These are phyloP conservation scores for Colletotrichum sp. DNA, from an alignment of 2,329 filamentous ascomycete genomes.

Conservation along the genomic window DNA sequence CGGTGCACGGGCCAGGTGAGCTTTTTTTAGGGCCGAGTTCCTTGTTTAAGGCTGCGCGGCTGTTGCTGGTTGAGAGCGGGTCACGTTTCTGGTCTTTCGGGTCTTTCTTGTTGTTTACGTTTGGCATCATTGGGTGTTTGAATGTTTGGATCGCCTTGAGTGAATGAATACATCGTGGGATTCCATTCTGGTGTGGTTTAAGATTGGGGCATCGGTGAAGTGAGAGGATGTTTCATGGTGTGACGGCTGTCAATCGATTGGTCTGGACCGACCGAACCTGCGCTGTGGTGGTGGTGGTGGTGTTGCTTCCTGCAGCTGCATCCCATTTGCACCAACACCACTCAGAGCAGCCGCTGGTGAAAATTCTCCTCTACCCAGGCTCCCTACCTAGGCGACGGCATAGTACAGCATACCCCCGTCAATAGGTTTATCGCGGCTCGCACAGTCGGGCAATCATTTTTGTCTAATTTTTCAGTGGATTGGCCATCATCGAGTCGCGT, in stretches of 20 bases:
- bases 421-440: not conserved
- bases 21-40: not conserved
- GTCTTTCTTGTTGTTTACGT: not conserved
- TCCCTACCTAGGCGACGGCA: not conserved
- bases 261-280: not conserved
- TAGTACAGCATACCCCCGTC: not conserved
- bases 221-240: not conserved
- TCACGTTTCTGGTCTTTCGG: not conserved
- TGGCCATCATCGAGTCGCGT: not conserved
- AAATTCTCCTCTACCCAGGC: not conserved
- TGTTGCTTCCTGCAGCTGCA: not conserved
- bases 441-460: not conserved
- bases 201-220: not conserved
- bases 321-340: slow-evolving; percentile 1
- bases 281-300: not conserved
- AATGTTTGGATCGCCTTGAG: not conserved
- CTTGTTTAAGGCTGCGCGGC: slow-evolving; percentile 4
- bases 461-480: not conserved
- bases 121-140: not conserved
- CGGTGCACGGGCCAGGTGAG: not conserved
- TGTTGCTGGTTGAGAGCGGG: not conserved
- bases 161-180: not conserved
- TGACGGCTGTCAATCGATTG: not conserved
- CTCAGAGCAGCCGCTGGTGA: not conserved
- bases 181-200: not conserved